Conservation (phyloP, 805 yeast genomes). For the Ogataea pilisensis region DNA sequence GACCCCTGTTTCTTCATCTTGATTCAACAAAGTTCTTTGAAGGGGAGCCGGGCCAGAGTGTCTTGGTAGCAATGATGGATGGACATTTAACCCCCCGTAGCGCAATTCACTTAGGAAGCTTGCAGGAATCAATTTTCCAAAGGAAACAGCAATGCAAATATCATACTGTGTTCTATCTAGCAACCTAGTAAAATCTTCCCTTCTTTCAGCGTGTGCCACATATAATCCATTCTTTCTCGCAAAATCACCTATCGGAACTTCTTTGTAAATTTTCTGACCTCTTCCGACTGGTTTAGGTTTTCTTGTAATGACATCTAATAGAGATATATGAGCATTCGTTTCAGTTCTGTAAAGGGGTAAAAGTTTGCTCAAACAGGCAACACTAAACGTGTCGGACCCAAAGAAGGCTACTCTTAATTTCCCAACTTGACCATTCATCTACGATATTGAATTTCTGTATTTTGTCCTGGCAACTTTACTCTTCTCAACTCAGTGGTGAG, state of each 20-base stretch:
- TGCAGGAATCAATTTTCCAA: conserved; percentile 75
- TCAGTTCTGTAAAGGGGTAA: conserved; percentile 19
- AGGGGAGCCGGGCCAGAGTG: conserved; percentile 89
- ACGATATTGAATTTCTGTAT: too few relatives aligned
- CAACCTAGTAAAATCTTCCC: conserved; percentile 33
- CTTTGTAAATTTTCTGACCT: conserved; percentile 40
- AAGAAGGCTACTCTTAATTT: conserved; percentile 53
- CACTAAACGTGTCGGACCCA: conserved; percentile 74
- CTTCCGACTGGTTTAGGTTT: conserved; percentile 64
- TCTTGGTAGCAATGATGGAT: conserved; percentile 82
- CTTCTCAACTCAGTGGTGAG: too few relatives aligned
- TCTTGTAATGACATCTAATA: conserved; percentile 60
- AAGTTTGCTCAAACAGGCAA: conserved; percentile 43
- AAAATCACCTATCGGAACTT: conserved; percentile 49
- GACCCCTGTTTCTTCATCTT: conserved; percentile 68
- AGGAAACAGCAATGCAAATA: conserved; percentile 87
- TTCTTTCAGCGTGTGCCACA: conserved; percentile 49
- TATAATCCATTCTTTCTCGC: conserved; percentile 34
- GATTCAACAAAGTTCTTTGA: conserved; percentile 69
- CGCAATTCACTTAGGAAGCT: conserved; percentile 43
- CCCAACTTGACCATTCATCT: not conserved
- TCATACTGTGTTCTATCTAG: conserved; percentile 36
- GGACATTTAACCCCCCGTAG: conserved; percentile 82
- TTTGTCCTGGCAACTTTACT: too few relatives aligned
- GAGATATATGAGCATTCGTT: conserved; percentile 3